These are phyloP conservation scores for Gynochthodes officinalis DNA, from an alignment of 257 asterid genomes.

Conservation along the genomic window DNA sequence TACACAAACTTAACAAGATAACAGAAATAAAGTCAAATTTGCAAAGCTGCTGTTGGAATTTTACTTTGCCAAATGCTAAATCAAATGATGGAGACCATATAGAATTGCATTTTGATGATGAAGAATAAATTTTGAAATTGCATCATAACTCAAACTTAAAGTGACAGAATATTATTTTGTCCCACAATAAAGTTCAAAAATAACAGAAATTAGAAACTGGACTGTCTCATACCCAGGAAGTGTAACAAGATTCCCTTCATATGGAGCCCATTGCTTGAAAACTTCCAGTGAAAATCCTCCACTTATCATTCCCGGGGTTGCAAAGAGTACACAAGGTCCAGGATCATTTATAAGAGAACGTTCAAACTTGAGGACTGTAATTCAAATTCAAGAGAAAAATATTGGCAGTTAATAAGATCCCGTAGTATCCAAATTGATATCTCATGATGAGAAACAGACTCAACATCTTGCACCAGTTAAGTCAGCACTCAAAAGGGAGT, in stretches of 20 bases:
- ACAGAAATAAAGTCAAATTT: not conserved
- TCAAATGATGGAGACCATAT: not conserved
- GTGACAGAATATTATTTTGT: too few relatives aligned
- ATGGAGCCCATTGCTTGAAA: constrained; percentile 89
- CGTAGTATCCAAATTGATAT: not conserved
- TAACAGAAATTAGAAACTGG: not conserved
- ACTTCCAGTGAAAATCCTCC: constrained; percentile 94
- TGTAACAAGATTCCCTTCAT: constrained; percentile 61
- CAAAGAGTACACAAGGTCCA: constrained; percentile 90
- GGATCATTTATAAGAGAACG: constrained; percentile 77
- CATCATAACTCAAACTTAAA: too few relatives aligned
- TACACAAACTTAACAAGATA: too few relatives aligned
- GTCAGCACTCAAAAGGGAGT: not conserved
- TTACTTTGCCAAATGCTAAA: not conserved
- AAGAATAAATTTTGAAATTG: too few relatives aligned
- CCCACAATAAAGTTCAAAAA: not conserved
- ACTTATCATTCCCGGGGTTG: constrained; percentile 83
- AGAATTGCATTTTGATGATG: not conserved
- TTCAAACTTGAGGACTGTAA: constrained; percentile 71
- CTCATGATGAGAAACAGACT: not conserved
- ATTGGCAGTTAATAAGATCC: not conserved
- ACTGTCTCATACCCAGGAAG: constrained; percentile 72
- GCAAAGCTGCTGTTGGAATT: not conserved
- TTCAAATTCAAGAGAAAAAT: constrained; percentile 12
- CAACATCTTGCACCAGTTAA: not conserved